Conservation (phyloP, 768 basidiomycete genomes). For the Fomitopsis serialis region DNA sequence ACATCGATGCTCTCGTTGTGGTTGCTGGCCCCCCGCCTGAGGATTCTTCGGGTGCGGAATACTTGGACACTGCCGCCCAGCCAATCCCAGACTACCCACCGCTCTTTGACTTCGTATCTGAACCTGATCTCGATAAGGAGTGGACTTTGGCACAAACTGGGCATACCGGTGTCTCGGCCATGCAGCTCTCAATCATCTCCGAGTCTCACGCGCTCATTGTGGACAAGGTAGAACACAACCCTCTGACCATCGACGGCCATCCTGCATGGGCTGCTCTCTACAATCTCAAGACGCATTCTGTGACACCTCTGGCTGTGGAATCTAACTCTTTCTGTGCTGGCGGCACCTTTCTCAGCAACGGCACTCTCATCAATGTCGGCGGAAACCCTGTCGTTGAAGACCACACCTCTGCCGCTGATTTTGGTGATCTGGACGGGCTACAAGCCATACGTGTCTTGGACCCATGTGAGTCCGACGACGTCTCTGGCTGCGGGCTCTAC, state of each 20-base stretch:
- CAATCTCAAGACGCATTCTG: constrained; percentile 56
- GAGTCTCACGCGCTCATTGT: constrained; percentile 64
- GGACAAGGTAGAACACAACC: constrained; percentile 87
- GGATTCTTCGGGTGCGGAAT: not conserved
- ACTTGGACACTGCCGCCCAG: constrained; percentile 4
- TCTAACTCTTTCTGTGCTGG: constrained; percentile 89
- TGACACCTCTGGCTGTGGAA: constrained; percentile 56
- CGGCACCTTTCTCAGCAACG: constrained; percentile 72
- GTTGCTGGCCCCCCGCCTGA: constrained; percentile 35
- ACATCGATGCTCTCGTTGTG: constrained; percentile 66
- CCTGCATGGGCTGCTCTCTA: constrained; percentile 81
- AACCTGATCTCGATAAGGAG: constrained; percentile 4
- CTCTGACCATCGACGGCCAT: constrained; percentile 63
- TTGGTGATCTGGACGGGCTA: constrained; percentile 69
- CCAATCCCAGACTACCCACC: constrained; percentile 10
- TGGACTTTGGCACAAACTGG: constrained; percentile 67
- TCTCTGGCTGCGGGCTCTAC: constrained; percentile 50
- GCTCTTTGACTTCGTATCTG: constrained; percentile 12
- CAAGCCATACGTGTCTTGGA: constrained; percentile 70
- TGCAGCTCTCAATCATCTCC: constrained; percentile 72
- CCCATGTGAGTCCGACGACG: constrained; percentile 50
- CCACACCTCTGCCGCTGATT: constrained; percentile 62
- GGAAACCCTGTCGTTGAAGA: constrained; percentile 73
- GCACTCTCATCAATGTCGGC: constrained; percentile 73
- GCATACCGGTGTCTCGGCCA: constrained; percentile 70